phyloP scores from a whole-genome alignment of 352 stramenopile species.

The Phytophthora crassamura region DNA sequence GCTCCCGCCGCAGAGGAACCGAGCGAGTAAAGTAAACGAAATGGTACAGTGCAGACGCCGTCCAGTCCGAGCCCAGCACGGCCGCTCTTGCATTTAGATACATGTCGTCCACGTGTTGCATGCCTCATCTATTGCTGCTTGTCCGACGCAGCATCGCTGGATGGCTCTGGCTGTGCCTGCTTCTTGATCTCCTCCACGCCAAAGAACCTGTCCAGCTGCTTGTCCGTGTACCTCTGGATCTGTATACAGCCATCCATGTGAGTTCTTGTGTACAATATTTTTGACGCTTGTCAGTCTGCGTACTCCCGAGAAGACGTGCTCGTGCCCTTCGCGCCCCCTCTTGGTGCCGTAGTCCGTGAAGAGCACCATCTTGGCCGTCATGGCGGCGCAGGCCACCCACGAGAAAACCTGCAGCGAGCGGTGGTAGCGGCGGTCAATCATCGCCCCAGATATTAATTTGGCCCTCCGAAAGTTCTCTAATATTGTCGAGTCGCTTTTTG shows the following conservation, averaged over 20 bases:
- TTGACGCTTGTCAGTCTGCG: background rate
- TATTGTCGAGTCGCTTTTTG: too few relatives aligned
- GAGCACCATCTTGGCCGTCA: constrained; percentile 85
- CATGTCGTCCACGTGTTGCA: constrained; percentile 29
- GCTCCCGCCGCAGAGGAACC: constrained; percentile 29
- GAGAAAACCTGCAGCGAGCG: constrained; percentile 87
- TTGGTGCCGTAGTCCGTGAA: constrained; percentile 83
- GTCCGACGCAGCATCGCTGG: constrained; percentile 6
- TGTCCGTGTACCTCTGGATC: constrained; percentile 82
- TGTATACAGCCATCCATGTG: background rate
- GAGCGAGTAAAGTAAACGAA: constrained; percentile 25
- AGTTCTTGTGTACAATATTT: too few relatives aligned
- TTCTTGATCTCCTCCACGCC: constrained; percentile 74
- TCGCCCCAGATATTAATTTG: too few relatives aligned
- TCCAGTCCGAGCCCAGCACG: constrained; percentile 8
- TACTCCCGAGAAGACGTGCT: constrained; percentile 85
- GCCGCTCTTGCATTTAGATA: constrained; percentile 40
- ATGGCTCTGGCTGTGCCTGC: constrained; percentile 27
- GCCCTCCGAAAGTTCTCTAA: too few relatives aligned
- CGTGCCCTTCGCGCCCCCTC: constrained; percentile 51
- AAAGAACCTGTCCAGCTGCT: constrained; percentile 89
- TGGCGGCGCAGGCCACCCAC: constrained; percentile 77
- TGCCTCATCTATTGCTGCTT: constrained; percentile 33
- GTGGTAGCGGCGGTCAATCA: constrained; percentile 89
- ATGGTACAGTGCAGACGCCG: constrained; percentile 1